Conservation (phyloP, 148 eudicot genomes). For the Limonium bicolor region DNA sequence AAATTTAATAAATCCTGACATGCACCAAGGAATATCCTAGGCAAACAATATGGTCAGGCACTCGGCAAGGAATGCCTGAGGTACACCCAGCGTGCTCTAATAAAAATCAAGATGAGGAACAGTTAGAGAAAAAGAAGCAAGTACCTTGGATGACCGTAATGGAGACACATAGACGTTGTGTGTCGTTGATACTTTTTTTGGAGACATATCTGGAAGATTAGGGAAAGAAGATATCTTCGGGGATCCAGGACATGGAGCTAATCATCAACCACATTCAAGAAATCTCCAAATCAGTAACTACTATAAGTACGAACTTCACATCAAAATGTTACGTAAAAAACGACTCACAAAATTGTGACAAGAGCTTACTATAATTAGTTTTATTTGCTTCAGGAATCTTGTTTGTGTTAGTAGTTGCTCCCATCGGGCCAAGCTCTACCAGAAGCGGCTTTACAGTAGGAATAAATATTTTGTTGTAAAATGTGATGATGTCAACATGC, state of each 20-base stretch:
- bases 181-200: conserved; percentile 73
- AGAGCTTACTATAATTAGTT: conserved; percentile 33
- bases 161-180: conserved; percentile 96
- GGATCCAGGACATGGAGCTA: conserved; percentile 72
- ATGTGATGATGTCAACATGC: conserved; percentile 86
- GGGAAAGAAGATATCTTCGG: conserved; percentile 77
- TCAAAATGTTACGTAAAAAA: neutral
- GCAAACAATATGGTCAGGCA: too few relatives aligned
- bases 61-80: too few relatives aligned
- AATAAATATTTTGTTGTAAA: conserved; percentile 84
- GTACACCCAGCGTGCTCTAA: too few relatives aligned
- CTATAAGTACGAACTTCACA: too few relatives aligned
- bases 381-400: conserved; percentile 28
- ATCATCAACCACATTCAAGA: too few relatives aligned
- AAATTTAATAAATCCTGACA: too few relatives aligned
- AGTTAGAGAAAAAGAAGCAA: too few relatives aligned
- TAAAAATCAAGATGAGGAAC: too few relatives aligned
- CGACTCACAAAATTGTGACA: neutral
- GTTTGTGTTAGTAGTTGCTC: conserved; percentile 20
- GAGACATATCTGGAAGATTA: conserved; percentile 95
- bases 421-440: conserved; percentile 60
- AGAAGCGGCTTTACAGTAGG: conserved; percentile 81
- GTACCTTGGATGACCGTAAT: conserved; percentile 90
- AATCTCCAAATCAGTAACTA: neutral
- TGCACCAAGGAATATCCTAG: too few relatives aligned